A percentile compares a stretch with the other conserved stretches of the same genome.
phyloP scores from a whole-genome alignment of 768 basidiomycete genomes.

The Galerina marginata region DNA sequence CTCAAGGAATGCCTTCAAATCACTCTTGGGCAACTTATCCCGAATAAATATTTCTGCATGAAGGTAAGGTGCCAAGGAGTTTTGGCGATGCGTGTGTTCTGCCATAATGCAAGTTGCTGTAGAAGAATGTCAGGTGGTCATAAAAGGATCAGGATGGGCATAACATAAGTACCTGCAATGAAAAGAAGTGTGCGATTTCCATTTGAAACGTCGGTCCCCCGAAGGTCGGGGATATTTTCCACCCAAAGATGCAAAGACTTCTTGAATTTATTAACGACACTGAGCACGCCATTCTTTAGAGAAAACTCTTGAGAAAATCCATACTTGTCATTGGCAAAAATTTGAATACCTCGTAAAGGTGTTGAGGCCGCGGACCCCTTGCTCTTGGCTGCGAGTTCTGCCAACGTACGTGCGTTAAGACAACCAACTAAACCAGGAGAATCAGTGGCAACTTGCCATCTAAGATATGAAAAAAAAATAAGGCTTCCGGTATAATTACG shows the following conservation, averaged over 20 bases:
- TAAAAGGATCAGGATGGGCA: background rate
- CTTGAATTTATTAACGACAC: constrained; percentile 1
- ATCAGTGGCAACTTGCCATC: background rate
- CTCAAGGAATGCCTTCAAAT: constrained; percentile 14
- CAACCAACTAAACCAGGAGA: too few species aligned
- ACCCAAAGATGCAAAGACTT: constrained; percentile 1
- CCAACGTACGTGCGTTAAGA: background rate
- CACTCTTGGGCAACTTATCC: constrained; percentile 2
- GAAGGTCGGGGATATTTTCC: constrained; percentile 8
- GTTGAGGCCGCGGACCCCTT: constrained; percentile 5
- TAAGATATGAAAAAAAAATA: background rate
- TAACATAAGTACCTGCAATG: background rate
- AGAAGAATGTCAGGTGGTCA: background rate
- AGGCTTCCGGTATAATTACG: too few species aligned
- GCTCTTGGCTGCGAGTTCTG: constrained; percentile 3
- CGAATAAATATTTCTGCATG: constrained; percentile 3
- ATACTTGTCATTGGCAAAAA: background rate
- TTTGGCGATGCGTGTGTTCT: constrained; percentile 2
- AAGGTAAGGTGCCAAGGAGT: constrained; percentile 2
- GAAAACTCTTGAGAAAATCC: background rate
- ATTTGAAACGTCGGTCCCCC: constrained; percentile 1
- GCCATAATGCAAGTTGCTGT: constrained; percentile 10
- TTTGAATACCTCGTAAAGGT: background rate
- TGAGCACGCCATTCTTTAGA: background rate
- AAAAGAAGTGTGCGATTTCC: constrained; percentile 7